Evolutionary conservation across 2,329 filamentous ascomycete genomes (phyloP).

Genomic region (Pseudonectria buxi): DNA sequence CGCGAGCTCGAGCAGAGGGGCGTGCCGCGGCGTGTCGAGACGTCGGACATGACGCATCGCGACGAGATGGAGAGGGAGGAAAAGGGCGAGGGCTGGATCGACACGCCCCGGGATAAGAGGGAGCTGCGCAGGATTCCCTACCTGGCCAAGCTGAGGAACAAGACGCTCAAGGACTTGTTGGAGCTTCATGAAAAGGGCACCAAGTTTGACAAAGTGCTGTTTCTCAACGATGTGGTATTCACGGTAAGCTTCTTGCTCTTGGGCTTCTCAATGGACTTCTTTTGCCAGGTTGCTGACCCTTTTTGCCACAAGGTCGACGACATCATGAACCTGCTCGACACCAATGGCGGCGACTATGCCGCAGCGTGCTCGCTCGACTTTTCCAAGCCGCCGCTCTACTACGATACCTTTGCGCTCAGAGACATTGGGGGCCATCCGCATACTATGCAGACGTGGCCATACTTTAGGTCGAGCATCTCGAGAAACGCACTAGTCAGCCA

Average conservation of each 20-base stretch:
- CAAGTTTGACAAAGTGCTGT: slow-evolving; percentile 52
- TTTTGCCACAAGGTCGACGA: slow-evolving; percentile 43
- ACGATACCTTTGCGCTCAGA: slow-evolving; percentile 57
- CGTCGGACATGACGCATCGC: slow-evolving; percentile 52
- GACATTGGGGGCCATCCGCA: slow-evolving; percentile 46
- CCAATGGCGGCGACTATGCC: slow-evolving; percentile 51
- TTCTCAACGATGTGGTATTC: slow-evolving; percentile 59
- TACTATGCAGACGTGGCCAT: slow-evolving; percentile 52
- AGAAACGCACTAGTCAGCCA: slow-evolving; percentile 46
- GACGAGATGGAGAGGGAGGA: slow-evolving; percentile 45
- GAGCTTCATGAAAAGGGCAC: slow-evolving; percentile 42
- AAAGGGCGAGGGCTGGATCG: slow-evolving; percentile 53
- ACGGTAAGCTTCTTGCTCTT: slow-evolving; percentile 32
- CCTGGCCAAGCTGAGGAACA: slow-evolving; percentile 57
- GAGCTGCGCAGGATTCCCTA: slow-evolving; percentile 64
- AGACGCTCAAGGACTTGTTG: slow-evolving; percentile 52
- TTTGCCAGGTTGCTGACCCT: slow-evolving; percentile 1
- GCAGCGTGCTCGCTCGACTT: slow-evolving; percentile 59
- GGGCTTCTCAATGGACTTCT: too few species aligned
- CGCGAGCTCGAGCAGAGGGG: slow-evolving; percentile 42
- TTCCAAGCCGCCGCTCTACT: slow-evolving; percentile 44
- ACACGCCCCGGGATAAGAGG: slow-evolving; percentile 44
- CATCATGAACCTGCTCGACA: slow-evolving; percentile 48
- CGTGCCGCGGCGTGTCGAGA: slow-evolving; percentile 47
- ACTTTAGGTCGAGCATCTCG: slow-evolving; percentile 45